phyloP scores from a whole-genome alignment of 495 filamentous ascomycete species.

The Acidiella bohemica region DNA sequence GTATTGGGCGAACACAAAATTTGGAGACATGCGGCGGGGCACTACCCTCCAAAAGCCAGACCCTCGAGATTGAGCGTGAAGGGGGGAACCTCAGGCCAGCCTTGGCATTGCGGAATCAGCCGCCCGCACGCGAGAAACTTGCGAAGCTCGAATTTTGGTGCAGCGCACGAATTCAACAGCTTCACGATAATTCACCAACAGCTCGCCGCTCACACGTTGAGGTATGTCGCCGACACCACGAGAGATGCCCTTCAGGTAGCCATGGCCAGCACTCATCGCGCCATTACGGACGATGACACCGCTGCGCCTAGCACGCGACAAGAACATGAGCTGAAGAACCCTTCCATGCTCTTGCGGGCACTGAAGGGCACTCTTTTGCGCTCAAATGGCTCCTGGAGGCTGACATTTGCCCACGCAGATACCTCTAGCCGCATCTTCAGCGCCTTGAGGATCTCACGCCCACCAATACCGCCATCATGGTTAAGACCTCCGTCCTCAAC shows the following conservation, averaged over 20 bases:
- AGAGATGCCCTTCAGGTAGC: conserved; percentile 21
- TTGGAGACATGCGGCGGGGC: no score
- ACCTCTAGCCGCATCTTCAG: conserved; percentile 27
- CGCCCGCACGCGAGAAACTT: no score
- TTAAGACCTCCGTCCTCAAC: conserved; percentile 95
- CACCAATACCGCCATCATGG: conserved; percentile 68
- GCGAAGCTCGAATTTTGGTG: no score
- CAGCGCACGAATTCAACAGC: no score
- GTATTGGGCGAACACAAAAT: not conserved
- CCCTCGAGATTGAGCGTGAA: no score
- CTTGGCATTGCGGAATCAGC: no score
- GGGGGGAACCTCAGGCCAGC: no score
- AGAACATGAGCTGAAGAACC: conserved; percentile 85
- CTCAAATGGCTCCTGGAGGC: conserved; percentile 67
- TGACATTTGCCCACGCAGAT: conserved; percentile 36
- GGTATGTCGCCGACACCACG: conserved; percentile 13
- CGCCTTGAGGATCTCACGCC: conserved; percentile 70
- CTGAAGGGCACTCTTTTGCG: conserved; percentile 86
- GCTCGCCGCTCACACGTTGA: conserved; percentile 10
- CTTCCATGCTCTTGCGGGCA: conserved; percentile 33
- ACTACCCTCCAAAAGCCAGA: no score
- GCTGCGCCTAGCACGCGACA: conserved; percentile 51
- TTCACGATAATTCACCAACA: no score
- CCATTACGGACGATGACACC: conserved; percentile 50
- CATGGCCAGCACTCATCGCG: conserved; percentile 16